A percentile compares a stretch with the other conserved stretches of the same genome.
These are phyloP conservation scores for Neonectria ditissima DNA, from an alignment of 2,329 filamentous ascomycete genomes.

Conservation along the genomic window DNA sequence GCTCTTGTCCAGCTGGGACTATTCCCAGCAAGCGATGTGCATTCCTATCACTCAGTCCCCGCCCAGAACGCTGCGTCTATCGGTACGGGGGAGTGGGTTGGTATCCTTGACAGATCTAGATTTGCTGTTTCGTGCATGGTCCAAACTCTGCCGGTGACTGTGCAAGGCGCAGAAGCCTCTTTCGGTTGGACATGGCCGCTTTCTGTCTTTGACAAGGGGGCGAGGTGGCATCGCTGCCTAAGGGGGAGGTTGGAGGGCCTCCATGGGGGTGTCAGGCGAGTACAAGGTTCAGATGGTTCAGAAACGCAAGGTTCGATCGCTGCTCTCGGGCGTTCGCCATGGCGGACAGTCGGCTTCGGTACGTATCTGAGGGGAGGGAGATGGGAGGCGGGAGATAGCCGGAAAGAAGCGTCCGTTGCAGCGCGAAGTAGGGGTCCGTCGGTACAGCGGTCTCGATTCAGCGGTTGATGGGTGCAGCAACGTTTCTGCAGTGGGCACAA, in stretches of 20 bases:
- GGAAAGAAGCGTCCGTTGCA: neutral
- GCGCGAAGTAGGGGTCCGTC: neutral
- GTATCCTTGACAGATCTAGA: conserved; percentile 13
- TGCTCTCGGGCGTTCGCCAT: conserved; percentile 15
- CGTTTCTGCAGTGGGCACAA: neutral
- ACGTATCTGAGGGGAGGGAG: neutral
- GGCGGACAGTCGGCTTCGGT: neutral
- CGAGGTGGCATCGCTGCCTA: neutral
- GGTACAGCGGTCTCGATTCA: neutral
- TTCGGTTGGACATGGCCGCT: conserved; percentile 1
- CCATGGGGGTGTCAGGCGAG: neutral
- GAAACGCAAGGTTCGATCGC: conserved; percentile 13
- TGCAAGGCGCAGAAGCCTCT: conserved; percentile 13
- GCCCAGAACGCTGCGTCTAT: conserved; percentile 14
- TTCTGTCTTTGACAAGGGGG: neutral
- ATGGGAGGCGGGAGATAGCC: neutral
- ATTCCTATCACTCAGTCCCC: conserved; percentile 22
- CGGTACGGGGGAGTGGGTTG: conserved; percentile 4
- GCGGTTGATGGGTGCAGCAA: neutral
- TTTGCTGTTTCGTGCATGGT: conserved; percentile 12
- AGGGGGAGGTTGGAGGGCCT: neutral
- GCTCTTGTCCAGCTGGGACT: conserved; percentile 13
- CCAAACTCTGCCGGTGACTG: conserved; percentile 11
- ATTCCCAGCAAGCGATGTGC: conserved; percentile 10
- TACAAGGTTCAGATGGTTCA: conserved; percentile 7